Evolutionary conservation across 768 basidiomycete species (phyloP).

Genomic region (Suillus plorans): DNA sequence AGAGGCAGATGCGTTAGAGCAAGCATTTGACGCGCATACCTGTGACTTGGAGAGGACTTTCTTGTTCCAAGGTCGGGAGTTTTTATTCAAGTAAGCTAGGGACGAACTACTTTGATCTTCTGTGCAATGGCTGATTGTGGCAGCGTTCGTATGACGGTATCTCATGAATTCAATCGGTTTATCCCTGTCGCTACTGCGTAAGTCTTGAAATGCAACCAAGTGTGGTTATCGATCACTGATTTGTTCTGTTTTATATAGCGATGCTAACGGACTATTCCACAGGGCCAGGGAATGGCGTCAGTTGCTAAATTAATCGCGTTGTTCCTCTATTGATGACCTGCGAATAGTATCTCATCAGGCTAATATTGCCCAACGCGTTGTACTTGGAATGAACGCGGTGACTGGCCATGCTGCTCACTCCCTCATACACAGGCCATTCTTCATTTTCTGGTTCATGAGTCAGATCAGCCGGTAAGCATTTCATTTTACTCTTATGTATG

Average conservation of each 20-base stretch:
- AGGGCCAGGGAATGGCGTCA: slow-evolving; percentile 71
- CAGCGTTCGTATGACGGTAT: slow-evolving; percentile 70
- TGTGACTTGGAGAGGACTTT: slow-evolving; percentile 68
- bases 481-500: slow-evolving; percentile 8
- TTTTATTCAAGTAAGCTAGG: slow-evolving; percentile 46
- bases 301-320: slow-evolving; percentile 24
- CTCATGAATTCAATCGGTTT: slow-evolving; percentile 66
- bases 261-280: slow-evolving; percentile 47
- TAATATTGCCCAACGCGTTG: slow-evolving; percentile 56
- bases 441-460: slow-evolving; percentile 75
- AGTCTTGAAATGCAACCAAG: slow-evolving; percentile 18
- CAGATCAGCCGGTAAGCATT: slow-evolving; percentile 54
- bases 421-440: slow-evolving; percentile 61
- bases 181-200: slow-evolving; percentile 60
- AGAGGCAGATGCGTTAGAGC: slow-evolving; percentile 67
- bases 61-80: slow-evolving; percentile 70
- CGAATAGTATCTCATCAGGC: slow-evolving; percentile 55
- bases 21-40: slow-evolving; percentile 58
- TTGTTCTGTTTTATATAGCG: slow-evolving; percentile 26
- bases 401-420: slow-evolving; percentile 50
- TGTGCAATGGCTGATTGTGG: neutral
- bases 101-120: slow-evolving; percentile 1
- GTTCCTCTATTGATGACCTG: slow-evolving; percentile 6
- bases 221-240: slow-evolving; percentile 7
- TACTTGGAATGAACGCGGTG: slow-evolving; percentile 57